Evolutionary conservation across 1,284 basidiomycete species (phyloP).

Genomic region (Cystobasidium sp.): DNA sequence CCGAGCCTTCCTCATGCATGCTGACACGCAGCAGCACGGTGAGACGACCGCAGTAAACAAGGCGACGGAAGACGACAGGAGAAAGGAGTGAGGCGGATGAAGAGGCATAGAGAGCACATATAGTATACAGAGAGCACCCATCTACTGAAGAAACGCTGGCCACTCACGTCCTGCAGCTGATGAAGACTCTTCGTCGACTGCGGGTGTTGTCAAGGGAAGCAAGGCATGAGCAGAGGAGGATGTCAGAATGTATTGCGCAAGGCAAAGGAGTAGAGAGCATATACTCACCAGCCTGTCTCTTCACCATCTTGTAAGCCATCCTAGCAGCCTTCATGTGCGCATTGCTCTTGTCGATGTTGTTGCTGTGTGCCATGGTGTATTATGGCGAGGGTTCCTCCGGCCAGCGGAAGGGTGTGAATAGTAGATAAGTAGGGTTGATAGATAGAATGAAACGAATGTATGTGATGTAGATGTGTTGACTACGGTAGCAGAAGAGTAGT

Average conservation of each 20-base stretch:
- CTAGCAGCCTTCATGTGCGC: background rate
- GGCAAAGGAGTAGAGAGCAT: background rate
- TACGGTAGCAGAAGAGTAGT: no score
- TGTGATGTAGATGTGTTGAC: no score
- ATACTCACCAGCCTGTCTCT: slow-evolving; percentile 20
- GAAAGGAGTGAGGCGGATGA: background rate
- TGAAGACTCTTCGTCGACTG: slow-evolving; percentile 16
- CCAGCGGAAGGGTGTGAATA: no score
- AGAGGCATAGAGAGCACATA: background rate
- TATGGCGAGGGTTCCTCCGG: background rate
- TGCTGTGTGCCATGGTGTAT: background rate
- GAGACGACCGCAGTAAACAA: background rate
- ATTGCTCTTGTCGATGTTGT: background rate
- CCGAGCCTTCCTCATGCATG: slow-evolving; percentile 9
- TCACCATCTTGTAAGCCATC: slow-evolving; percentile 12
- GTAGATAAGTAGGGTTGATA: no score
- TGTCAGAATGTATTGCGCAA: background rate
- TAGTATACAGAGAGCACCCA: background rate
- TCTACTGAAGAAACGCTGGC: background rate
- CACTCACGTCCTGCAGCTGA: slow-evolving; percentile 10
- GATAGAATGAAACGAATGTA: no score
- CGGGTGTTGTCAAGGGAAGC: background rate
- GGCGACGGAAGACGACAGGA: background rate
- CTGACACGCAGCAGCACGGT: no score
- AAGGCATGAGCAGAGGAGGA: background rate